A percentile compares a stretch with the other conserved stretches of the same genome.
These are phyloP conservation scores for Fonsecaea erecta DNA, from an alignment of 2,329 filamentous ascomycete genomes.

Conservation along the genomic window DNA sequence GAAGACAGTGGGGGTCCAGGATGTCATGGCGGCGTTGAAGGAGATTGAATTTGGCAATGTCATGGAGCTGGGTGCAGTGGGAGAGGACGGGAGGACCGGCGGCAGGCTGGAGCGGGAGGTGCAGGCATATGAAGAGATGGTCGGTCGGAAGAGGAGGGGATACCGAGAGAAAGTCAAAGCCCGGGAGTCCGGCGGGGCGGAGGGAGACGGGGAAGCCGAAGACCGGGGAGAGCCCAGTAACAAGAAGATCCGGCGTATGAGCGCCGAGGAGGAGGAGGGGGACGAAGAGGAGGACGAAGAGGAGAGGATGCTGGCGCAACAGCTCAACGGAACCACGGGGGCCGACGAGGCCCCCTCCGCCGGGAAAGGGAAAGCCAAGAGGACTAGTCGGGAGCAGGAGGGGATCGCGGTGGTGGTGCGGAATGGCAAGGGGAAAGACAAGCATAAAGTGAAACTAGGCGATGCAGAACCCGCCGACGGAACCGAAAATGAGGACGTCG, in stretches of 20 bases:
- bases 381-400: constrained; percentile 21
- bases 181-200: constrained; percentile 52
- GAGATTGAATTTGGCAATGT: constrained; percentile 61
- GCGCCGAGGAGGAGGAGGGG: constrained; percentile 18
- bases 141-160: constrained; percentile 44
- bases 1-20: constrained; percentile 65
- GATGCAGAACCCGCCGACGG: no score
- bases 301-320: constrained; percentile 37
- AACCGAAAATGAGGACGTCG: constrained; percentile 24
- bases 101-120: constrained; percentile 64
- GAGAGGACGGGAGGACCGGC: constrained; percentile 53
- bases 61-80: constrained; percentile 31
- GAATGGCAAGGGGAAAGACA: constrained; percentile 21
- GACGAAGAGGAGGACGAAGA: constrained; percentile 25
- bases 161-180: constrained; percentile 47
- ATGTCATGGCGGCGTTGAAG: constrained; percentile 64
- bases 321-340: constrained; percentile 39
- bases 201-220: constrained; percentile 65
- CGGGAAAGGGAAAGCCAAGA: constrained; percentile 33
- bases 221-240: constrained; percentile 45
- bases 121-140: constrained; percentile 50
- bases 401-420: constrained; percentile 24
- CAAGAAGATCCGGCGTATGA: constrained; percentile 32
- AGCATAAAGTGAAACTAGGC: no score
- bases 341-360: constrained; percentile 20